Percentiles rank a stretch among this genome's conserved stretches.
Conservation (phyloP, 2,329 filamentous ascomycete genomes). For the Penicillium vulpinum region DNA sequence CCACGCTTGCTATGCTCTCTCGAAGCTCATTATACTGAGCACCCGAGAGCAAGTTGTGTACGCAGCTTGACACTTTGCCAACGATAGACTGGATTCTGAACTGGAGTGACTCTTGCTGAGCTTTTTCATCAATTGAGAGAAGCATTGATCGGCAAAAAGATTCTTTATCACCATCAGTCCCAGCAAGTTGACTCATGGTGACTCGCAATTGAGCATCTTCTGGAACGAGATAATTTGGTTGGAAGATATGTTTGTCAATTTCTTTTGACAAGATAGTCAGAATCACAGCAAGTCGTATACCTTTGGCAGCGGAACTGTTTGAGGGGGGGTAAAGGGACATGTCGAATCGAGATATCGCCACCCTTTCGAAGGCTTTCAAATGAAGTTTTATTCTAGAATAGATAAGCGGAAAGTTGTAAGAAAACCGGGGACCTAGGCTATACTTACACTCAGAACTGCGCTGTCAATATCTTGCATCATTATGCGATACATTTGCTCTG, state of each 20-base stretch:
- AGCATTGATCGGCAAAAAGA: constrained; percentile 17
- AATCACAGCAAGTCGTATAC: constrained; percentile 32
- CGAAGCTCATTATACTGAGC: neutral
- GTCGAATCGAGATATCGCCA: neutral
- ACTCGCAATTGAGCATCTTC: constrained; percentile 8
- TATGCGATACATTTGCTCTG: neutral
- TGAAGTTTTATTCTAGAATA: neutral
- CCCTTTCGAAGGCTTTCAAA: neutral
- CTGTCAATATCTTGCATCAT: neutral
- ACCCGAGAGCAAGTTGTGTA: neutral
- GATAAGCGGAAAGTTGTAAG: neutral
- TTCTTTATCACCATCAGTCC: constrained; percentile 15
- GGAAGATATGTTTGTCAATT: constrained; percentile 32
- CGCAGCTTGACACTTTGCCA: neutral
- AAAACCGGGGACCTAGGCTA: neutral
- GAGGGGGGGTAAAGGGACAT: constrained; percentile 30
- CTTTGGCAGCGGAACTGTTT: constrained; percentile 32
- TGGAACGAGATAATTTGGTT: constrained; percentile 29
- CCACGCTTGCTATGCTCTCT: neutral
- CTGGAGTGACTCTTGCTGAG: constrained; percentile 5
- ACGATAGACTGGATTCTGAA: constrained; percentile 3
- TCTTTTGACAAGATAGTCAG: constrained; percentile 28
- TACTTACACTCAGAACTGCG: neutral
- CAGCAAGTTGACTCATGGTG: constrained; percentile 10
- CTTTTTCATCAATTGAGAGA: constrained; percentile 11